Conservation (phyloP, 176 grass and related monocot genomes). For the Carex scoparia region DNA sequence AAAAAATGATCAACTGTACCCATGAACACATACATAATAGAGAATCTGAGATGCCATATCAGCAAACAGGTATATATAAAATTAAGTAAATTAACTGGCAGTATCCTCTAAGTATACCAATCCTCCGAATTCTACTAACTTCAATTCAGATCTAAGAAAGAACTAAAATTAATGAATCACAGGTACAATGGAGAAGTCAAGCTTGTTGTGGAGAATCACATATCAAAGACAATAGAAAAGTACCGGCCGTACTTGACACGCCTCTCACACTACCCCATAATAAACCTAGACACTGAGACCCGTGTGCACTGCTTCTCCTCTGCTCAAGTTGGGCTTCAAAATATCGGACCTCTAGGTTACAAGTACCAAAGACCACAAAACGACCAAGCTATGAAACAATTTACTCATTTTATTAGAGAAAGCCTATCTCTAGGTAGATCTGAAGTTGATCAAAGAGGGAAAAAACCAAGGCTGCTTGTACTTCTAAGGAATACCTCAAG, state of each 20-base stretch:
- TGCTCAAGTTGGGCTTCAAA: slow-evolving; percentile 54
- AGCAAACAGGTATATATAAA: background rate
- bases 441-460: slow-evolving; percentile 18
- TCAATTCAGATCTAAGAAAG: background rate
- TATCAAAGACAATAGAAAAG: slow-evolving; percentile 60
- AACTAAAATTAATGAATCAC: background rate
- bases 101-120: too few species aligned
- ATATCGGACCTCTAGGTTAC: slow-evolving; percentile 69
- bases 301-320: slow-evolving; percentile 72
- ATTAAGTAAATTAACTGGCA: background rate
- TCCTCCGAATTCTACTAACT: background rate
- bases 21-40: background rate
- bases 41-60: background rate
- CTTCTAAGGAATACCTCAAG: slow-evolving; percentile 23
- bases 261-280: slow-evolving; percentile 68
- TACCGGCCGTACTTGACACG: slow-evolving; percentile 42
- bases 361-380: slow-evolving; percentile 55
- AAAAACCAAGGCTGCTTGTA: slow-evolving; percentile 47
- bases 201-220: slow-evolving; percentile 53
- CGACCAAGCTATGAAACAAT: slow-evolving; percentile 71
- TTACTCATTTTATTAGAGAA: slow-evolving; percentile 61
- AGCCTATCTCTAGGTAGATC: slow-evolving; percentile 47
- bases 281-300: slow-evolving; percentile 52
- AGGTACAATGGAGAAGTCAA: slow-evolving; percentile 86
- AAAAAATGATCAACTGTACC: background rate